phyloP scores from a whole-genome alignment of 768 basidiomycete genomes.

The Amanita pallidorosea region DNA sequence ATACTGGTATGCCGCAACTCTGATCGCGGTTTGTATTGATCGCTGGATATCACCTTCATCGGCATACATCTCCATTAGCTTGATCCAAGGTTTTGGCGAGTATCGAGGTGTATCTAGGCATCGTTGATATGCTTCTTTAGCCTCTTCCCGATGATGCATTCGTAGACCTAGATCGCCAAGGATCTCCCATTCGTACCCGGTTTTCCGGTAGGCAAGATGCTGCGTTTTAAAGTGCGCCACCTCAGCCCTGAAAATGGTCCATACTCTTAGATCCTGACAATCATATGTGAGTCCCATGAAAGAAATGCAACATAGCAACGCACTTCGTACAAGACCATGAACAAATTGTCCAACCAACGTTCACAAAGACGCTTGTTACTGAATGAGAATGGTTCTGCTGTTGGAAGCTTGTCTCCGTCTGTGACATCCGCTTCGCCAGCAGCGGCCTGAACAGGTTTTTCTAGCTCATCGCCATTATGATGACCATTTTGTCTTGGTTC shows the following conservation, averaged over 20 bases:
- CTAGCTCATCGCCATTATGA: conserved; percentile 18
- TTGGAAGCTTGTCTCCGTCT: conserved; percentile 22
- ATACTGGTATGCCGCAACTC: conserved; percentile 87
- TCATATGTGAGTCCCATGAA: background rate
- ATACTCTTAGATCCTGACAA: conserved; percentile 81
- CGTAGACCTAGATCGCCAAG: conserved; percentile 88
- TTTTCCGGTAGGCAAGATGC: conserved; percentile 96
- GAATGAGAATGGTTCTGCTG: conserved; percentile 72
- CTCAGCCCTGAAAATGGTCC: conserved; percentile 98
- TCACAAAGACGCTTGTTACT: conserved; percentile 96
- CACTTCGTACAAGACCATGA: conserved; percentile 97
- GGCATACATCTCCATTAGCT: conserved; percentile 92
- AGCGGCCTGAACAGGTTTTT: conserved; percentile 43
- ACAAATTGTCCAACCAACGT: conserved; percentile 94
- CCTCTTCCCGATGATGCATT: conserved; percentile 96
- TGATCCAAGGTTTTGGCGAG: conserved; percentile 86
- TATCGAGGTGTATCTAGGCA: conserved; percentile 84
- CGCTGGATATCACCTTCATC: conserved; percentile 92
- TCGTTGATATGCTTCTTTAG: conserved; percentile 94
- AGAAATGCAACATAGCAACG: conserved; percentile 9
- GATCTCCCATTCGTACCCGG: conserved; percentile 96
- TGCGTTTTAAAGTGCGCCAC: conserved; percentile 99
- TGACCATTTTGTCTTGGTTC: conserved; percentile 22
- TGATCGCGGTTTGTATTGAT: conserved; percentile 83
- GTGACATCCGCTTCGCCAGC: conserved; percentile 31